Base-by-base conservation (phyloP, 352 stramenopile species). In the Blastocystis sp. region DNA sequence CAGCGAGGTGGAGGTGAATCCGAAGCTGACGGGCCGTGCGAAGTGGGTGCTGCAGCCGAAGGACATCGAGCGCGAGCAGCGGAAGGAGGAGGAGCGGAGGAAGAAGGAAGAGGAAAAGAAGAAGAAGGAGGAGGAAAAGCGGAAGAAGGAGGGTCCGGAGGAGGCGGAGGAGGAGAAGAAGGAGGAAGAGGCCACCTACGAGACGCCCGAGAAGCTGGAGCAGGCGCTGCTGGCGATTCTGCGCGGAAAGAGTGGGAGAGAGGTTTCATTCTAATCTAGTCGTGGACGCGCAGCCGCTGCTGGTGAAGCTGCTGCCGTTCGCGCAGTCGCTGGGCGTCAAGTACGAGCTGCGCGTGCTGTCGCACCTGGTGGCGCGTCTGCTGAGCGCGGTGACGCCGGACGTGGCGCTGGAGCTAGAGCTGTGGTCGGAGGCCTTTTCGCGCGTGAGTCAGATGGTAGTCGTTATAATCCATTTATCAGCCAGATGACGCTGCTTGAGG, bases 41-140 rank as follows among this genome's bases (percentile, higher is more conserved):
- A 81, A 81, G 54, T 81, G 69, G 69, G 69, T 81, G 32, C 42
- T 81, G 42, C 49, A 63, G 32, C 69, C 69, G n/a, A 67, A 61
- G 36, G 69, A 81, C 32, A 81, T 81, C 27, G 29, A 67, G 38
- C 56, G 49, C 4, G 40, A 54, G 54, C 18, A 56, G 21, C 29
- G 27, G 9, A 81, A 81, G 9, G 34, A 59, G 69, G 54, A 81
- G 27, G 54, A 81, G 69, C 36, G 69, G 54, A 81, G 34, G 54
- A 67, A 67, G 29, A 81, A 81, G 69, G 29, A 81, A 4, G 49
- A 81, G 32, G 54, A 81, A 27, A 38, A 67, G 18, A 14, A 61
- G 42, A 63, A 81, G 49, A 27, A 49, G 40, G 42, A 81, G 18
- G 49, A 81, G 18, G 54, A 81, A 36, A 81, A 81, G 21, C n/a